Conservation (phyloP, 2,329 filamentous ascomycete genomes). For the Achaetomium macrosporum region DNA sequence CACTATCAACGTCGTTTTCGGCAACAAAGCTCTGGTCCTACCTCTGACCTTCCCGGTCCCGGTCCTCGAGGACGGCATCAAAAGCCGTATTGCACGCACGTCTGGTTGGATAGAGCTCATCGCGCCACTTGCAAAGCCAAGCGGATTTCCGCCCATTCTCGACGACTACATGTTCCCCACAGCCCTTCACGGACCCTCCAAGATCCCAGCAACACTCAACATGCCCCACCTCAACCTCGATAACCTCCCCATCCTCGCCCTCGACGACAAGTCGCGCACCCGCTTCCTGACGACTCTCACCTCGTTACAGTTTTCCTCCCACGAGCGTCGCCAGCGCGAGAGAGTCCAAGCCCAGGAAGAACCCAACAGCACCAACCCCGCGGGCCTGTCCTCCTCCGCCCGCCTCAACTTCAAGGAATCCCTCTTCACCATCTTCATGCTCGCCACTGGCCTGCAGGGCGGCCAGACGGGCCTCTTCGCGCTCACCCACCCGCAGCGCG, state of each 20-base stretch:
- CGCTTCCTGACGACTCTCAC: constrained; percentile 37
- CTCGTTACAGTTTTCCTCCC: constrained; percentile 37
- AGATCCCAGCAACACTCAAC: constrained; percentile 35
- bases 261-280: constrained; percentile 31
- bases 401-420: constrained; percentile 45
- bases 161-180: constrained; percentile 35
- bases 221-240: constrained; percentile 41
- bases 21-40: constrained; percentile 27
- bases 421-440: constrained; percentile 42
- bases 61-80: constrained; percentile 31
- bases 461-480: constrained; percentile 40
- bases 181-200: constrained; percentile 22
- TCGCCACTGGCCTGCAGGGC: constrained; percentile 40
- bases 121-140: constrained; percentile 30
- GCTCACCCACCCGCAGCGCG: constrained; percentile 32
- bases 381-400: background rate
- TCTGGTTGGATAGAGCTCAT: constrained; percentile 42
- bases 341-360: background rate
- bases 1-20: constrained; percentile 37
- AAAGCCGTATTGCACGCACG: constrained; percentile 38
- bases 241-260: constrained; percentile 37
- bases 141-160: constrained; percentile 16
- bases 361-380: background rate
- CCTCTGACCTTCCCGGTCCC: constrained; percentile 38
- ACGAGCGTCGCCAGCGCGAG: constrained; percentile 36